These are phyloP conservation scores for Rhodotorula sp. DNA, from an alignment of 1,284 basidiomycete species.

Conservation along the genomic window DNA sequence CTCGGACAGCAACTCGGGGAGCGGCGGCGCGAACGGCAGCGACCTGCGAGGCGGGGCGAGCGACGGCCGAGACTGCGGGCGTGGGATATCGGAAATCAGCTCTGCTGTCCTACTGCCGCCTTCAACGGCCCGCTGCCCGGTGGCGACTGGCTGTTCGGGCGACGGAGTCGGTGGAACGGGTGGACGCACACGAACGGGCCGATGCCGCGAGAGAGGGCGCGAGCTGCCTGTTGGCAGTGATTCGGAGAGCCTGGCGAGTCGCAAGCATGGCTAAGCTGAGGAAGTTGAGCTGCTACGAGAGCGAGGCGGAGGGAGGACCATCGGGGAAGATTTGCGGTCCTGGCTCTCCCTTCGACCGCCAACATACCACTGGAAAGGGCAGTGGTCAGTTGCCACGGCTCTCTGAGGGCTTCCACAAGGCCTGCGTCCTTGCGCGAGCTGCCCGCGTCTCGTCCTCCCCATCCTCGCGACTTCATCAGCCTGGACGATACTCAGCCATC, in stretches of 20 bases:
- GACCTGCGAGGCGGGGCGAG: constrained; percentile 20
- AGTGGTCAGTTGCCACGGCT: background rate
- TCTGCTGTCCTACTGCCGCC: background rate
- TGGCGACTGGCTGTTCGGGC: background rate
- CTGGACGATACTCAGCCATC: no score
- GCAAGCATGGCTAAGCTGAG: constrained; percentile 23
- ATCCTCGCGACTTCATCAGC: background rate
- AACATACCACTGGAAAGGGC: background rate
- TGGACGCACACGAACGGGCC: constrained; percentile 28
- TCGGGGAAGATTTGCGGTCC: background rate
- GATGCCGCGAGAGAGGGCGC: constrained; percentile 21
- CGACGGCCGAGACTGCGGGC: constrained; percentile 29
- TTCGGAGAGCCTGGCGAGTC: constrained; percentile 31
- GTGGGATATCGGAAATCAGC: background rate
- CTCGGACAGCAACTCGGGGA: constrained; percentile 17
- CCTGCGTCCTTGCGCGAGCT: no score
- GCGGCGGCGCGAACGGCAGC: constrained; percentile 18
- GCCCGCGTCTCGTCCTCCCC: no score
- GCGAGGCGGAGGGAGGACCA: background rate
- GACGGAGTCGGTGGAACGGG: background rate
- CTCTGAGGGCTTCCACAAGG: background rate
- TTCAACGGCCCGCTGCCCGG: background rate
- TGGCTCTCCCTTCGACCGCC: background rate
- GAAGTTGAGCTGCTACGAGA: background rate
- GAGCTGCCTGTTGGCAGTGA: constrained; percentile 27